A percentile compares a stretch with the other conserved stretches of the same genome.
Conservation (phyloP, 1,284 basidiomycete genomes). For the Apiotrichum brassicae region DNA sequence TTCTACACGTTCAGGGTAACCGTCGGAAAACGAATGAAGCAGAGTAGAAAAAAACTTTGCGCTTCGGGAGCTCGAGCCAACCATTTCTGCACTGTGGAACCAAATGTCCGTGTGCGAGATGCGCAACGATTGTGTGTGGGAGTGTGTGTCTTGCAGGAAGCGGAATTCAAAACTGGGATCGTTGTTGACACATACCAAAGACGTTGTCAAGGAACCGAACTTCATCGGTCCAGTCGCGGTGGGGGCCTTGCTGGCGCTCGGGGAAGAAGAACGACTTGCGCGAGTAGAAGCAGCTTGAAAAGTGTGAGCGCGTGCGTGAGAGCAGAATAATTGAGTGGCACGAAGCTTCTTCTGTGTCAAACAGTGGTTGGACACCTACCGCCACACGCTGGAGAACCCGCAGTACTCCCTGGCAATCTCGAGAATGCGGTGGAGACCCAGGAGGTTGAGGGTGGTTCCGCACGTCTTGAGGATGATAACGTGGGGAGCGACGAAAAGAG, state of each 20-base stretch:
- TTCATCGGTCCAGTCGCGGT: constrained; percentile 91
- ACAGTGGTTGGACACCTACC: constrained; percentile 50
- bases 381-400: constrained; percentile 65
- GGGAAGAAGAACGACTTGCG: constrained; percentile 99
- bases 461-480: constrained; percentile 98
- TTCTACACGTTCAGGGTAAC: too few species aligned
- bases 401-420: constrained; percentile 78
- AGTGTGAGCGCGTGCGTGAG: not conserved
- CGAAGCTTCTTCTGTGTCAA: too few species aligned
- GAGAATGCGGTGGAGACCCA: constrained; percentile 87
- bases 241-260: constrained; percentile 87
- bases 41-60: too few species aligned
- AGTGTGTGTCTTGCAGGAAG: too few species aligned
- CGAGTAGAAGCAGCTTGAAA: constrained; percentile 73
- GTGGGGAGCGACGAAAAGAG: constrained; percentile 92
- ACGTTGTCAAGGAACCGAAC: constrained; percentile 77
- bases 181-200: constrained; percentile 50
- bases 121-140: too few species aligned
- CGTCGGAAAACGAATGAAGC: too few species aligned
- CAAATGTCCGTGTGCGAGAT: too few species aligned
- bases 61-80: too few species aligned
- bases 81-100: too few species aligned
- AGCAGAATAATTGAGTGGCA: not conserved
- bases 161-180: too few species aligned
- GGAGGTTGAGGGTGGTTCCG: constrained; percentile 93